Base-by-base conservation (phyloP, 345 rosid species). In the Cardamine resedifolia region DNA sequence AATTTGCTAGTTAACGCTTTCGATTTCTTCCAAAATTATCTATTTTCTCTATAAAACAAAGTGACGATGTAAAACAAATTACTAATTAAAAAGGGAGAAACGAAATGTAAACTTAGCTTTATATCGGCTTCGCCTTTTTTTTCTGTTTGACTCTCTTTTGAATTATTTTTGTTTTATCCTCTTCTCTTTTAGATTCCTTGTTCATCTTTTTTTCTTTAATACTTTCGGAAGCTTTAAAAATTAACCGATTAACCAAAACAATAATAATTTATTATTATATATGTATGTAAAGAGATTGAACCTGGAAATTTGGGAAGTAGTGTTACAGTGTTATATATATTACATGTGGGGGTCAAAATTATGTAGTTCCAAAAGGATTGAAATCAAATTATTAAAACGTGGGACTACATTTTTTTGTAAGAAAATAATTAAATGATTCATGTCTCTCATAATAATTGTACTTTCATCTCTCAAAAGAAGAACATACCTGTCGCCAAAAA, bases 391-490 rank as follows among this genome's bases (percentile, higher is more conserved):
- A 64, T 76, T 64, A 63, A 61, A 71, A 52, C 45, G 71, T 76
- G 71, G 59, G 75, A 69, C 75, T 70, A 70, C 39, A 45, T 49
- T 21, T 70, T 70, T 39, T 61, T 68, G 52, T 21, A 62, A 62
- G 58, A 69, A 57, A 48, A 57, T 12, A 49, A 47, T 48, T 36
- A 70, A 36, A 70, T 41, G 41, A 64, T 70, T 34, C 23, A 65
- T 57, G 50, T 64, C 76, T 49, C 63, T 30, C 18, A 50, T 57
- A 30, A 70, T 64, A 2, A 71, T 64, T 71, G 76, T 71, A 77
- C 80, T 58, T 71, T 41, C 72, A 64, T 64, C 24, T 57, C 76
- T 50, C 63, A 39, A 77, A 77, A 77, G 80, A 70, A 70, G 18
- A 41, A 64, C 61, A 49, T 58, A 18, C 41, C 11, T 20, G n/a